These are phyloP conservation scores for Scheffersomyces segobiensis DNA, from an alignment of 1,139 yeast species.

Conservation along the genomic window DNA sequence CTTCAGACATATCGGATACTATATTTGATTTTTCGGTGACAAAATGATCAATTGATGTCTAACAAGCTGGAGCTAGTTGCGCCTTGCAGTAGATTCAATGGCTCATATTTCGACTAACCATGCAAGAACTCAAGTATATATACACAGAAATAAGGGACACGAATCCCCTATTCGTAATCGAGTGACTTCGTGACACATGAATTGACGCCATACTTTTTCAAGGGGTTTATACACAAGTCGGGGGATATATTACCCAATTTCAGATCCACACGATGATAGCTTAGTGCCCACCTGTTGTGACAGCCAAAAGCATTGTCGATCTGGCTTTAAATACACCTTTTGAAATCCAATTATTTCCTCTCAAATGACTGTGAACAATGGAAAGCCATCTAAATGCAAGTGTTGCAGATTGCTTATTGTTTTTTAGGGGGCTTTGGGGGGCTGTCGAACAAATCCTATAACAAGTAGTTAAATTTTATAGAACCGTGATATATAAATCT, in stretches of 20 bases:
- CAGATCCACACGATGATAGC: neutral
- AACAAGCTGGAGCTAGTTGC: neutral
- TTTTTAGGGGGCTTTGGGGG: neutral
- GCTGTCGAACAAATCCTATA: neutral
- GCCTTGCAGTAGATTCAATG: neutral
- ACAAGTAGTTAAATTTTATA: neutral
- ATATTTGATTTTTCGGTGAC: neutral
- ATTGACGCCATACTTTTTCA: neutral
- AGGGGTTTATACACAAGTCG: neutral
- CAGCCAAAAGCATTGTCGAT: neutral
- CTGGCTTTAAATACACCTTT: neutral
- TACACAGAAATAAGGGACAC: neutral
- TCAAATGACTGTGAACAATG: neutral
- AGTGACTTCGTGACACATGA: neutral
- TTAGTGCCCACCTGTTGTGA: neutral
- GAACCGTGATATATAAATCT: neutral
- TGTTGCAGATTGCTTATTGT: neutral
- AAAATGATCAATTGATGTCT: neutral
- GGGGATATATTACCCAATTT: neutral
- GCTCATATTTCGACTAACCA: neutral
- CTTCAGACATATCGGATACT: constrained; percentile 19
- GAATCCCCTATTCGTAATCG: neutral
- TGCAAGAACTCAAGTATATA: neutral
- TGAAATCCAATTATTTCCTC: neutral
- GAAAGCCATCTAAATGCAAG: neutral